These are phyloP conservation scores for Purpureocillium takamizusanense DNA, from an alignment of 2,329 filamentous ascomycete species.

Conservation along the genomic window DNA sequence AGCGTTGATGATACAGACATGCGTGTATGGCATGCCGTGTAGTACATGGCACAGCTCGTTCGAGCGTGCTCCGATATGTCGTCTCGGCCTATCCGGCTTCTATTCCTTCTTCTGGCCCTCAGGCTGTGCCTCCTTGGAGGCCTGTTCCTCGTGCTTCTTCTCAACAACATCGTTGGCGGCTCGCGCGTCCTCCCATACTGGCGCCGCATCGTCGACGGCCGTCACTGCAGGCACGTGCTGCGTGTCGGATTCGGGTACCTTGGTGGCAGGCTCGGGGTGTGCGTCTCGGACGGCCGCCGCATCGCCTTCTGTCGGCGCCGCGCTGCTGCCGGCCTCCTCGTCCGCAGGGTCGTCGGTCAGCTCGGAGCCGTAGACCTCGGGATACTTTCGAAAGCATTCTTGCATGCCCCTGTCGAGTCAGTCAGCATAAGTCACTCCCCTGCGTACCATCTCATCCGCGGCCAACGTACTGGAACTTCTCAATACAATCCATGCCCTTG, in stretches of 20 bases:
- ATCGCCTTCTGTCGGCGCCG: neutral
- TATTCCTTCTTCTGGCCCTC: conserved; percentile 6
- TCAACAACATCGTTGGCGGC: conserved; percentile 16
- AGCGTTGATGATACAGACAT: conserved; percentile 6
- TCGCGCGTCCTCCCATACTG: conserved; percentile 18
- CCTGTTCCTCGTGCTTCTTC: conserved; percentile 6
- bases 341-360: conserved; percentile 62
- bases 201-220: conserved; percentile 4
- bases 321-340: conserved; percentile 19
- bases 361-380: conserved; percentile 87
- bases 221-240: conserved; percentile 4
- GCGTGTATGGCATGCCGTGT: conserved; percentile 1
- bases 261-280: neutral
- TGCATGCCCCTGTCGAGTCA: conserved; percentile 70
- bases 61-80: neutral
- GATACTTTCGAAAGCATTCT: conserved; percentile 87
- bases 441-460: neutral
- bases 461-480: conserved; percentile 80
- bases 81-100: neutral
- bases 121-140: conserved; percentile 7
- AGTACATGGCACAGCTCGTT: conserved; percentile 6
- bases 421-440: conserved; percentile 13
- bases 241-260: conserved; percentile 6
- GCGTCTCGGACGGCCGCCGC: conserved; percentile 6
- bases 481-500: conserved; percentile 96